Conservation (phyloP, 148 eudicot species). For the Arctostaphylos glauca region DNA sequence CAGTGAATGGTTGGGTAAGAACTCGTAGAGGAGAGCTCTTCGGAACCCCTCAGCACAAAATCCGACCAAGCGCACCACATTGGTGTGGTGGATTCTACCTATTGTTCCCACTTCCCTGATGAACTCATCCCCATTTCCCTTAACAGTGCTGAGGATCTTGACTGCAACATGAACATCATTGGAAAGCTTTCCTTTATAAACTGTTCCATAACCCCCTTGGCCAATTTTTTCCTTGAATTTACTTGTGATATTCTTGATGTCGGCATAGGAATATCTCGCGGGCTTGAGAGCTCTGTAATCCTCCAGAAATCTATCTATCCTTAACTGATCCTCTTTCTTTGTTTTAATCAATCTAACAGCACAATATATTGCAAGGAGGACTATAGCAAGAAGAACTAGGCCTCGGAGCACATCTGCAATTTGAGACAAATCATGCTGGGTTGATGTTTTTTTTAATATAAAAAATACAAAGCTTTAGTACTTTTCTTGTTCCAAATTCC, state of each 20-base stretch:
- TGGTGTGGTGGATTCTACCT: slow-evolving; percentile 4
- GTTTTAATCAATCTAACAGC: not conserved
- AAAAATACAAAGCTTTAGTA: too few species aligned
- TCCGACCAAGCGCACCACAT: slow-evolving; percentile 30
- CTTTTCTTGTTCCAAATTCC: too few species aligned
- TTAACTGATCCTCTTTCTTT: slow-evolving; percentile 12
- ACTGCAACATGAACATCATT: slow-evolving; percentile 30
- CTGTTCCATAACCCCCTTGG: slow-evolving; percentile 25
- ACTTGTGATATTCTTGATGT: slow-evolving; percentile 13
- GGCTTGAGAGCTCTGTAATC: slow-evolving; percentile 3
- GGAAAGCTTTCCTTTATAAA: slow-evolving; percentile 32
- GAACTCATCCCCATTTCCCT: slow-evolving; percentile 26
- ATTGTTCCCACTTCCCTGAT: slow-evolving; percentile 20
- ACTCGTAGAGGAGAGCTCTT: slow-evolving; percentile 27
- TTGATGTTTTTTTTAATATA: too few species aligned
- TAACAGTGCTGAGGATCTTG: slow-evolving; percentile 23
- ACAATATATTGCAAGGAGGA: not conserved
- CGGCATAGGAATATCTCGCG: too few species aligned
- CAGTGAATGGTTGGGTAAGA: slow-evolving; percentile 22
- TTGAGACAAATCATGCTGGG: too few species aligned
- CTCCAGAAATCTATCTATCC: slow-evolving; percentile 20
- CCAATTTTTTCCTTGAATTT: slow-evolving; percentile 14
- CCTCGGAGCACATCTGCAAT: too few species aligned
- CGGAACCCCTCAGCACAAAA: slow-evolving; percentile 30
- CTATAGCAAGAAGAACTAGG: not conserved